These are phyloP conservation scores for Coccinonectria pachysandricola DNA, from an alignment of 2,329 filamentous ascomycete species.

Conservation along the genomic window DNA sequence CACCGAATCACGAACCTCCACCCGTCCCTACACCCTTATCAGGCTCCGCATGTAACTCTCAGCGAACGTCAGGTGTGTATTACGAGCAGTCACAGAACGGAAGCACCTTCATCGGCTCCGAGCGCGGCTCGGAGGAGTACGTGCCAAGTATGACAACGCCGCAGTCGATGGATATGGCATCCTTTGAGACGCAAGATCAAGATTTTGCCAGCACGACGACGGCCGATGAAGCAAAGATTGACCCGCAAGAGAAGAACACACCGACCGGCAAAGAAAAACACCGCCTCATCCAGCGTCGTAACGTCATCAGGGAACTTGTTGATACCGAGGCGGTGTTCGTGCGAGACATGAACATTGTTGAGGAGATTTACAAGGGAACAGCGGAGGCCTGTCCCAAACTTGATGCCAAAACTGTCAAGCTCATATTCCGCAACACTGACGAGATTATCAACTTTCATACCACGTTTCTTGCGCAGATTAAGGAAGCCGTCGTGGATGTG, in stretches of 20 bases:
- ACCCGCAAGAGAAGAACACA: conserved; percentile 28
- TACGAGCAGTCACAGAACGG: conserved; percentile 28
- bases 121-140: conserved; percentile 36
- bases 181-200: conserved; percentile 32
- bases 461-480: conserved; percentile 67
- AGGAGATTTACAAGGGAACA: conserved; percentile 95
- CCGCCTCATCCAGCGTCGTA: conserved; percentile 67
- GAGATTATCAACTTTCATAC: conserved; percentile 84
- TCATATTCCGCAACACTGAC: conserved; percentile 86
- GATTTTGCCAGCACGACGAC: conserved; percentile 27
- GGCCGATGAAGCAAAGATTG: conserved; percentile 26
- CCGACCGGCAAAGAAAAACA: conserved; percentile 49
- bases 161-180: conserved; percentile 37
- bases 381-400: conserved; percentile 72
- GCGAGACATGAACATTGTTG: conserved; percentile 91
- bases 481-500: conserved; percentile 66
- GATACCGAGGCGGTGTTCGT: conserved; percentile 89
- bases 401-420: conserved; percentile 72
- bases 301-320: conserved; percentile 83
- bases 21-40: conserved; percentile 33
- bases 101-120: conserved; percentile 33
- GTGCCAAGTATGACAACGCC: conserved; percentile 32
- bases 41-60: conserved; percentile 26
- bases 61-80: conserved; percentile 33
- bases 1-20: conserved; percentile 41